These are phyloP conservation scores for Amphibolis antarctica DNA, from an alignment of 106 monocot species.

Conservation along the genomic window DNA sequence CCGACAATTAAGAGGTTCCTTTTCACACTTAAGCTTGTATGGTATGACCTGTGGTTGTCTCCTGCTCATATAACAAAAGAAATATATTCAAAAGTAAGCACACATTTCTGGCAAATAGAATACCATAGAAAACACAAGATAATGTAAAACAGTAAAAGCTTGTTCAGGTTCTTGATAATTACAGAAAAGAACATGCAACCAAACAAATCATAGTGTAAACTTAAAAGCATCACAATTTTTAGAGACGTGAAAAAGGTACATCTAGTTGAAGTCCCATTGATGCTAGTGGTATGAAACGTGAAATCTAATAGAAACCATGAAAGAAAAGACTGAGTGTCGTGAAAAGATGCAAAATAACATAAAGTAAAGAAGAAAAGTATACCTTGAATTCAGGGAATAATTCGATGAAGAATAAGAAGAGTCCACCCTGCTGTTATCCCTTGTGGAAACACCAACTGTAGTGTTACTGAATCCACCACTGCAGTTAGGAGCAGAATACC, in stretches of 20 bases:
- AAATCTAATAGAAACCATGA: too few species aligned
- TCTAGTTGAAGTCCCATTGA: too few species aligned
- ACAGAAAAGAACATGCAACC: too few species aligned
- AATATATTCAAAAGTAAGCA: background rate
- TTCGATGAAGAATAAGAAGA: constrained; percentile 41
- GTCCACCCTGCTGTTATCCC: constrained; percentile 52
- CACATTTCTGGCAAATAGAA: background rate
- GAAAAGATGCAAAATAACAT: background rate
- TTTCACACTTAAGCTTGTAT: constrained; percentile 93
- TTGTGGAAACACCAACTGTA: constrained; percentile 31
- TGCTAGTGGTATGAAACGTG: too few species aligned
- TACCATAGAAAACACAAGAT: background rate
- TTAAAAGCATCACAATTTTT: too few species aligned
- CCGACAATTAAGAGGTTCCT: constrained; percentile 72
- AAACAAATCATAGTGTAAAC: too few species aligned
- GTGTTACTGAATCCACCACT: constrained; percentile 40
- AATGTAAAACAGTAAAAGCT: too few species aligned
- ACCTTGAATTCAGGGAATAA: constrained; percentile 60
- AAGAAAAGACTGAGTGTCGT: background rate
- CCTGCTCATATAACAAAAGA: constrained; percentile 25
- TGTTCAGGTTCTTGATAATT: too few species aligned
- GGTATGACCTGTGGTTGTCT: constrained; percentile 45
- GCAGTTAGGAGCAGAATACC: constrained; percentile 50
- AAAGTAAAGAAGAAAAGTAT: background rate
- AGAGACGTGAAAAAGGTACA: too few species aligned